Conservation (phyloP, 768 basidiomycete species). For the Gyrodon lividus region DNA sequence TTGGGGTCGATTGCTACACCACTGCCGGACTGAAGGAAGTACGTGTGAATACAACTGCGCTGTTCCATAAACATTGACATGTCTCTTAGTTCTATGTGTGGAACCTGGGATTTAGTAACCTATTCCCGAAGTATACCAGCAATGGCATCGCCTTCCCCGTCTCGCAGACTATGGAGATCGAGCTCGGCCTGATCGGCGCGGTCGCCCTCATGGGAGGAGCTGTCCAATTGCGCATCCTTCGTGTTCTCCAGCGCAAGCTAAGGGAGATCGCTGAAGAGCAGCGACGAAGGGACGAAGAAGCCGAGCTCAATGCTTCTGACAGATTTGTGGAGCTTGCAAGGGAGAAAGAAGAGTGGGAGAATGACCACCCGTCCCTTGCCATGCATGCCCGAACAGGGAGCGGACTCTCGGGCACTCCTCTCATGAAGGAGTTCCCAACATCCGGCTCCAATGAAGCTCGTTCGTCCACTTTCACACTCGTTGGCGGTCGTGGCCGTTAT, state of each 20-base stretch:
- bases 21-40: slow-evolving; percentile 93
- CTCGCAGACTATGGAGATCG: slow-evolving; percentile 89
- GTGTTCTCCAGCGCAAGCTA: slow-evolving; percentile 75
- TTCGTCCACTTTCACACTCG: slow-evolving; percentile 48
- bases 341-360: slow-evolving; percentile 87
- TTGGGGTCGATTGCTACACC: slow-evolving; percentile 93
- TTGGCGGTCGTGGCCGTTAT: slow-evolving; percentile 54
- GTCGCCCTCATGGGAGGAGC: slow-evolving; percentile 84
- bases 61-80: slow-evolving; percentile 11
- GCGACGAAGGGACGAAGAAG: slow-evolving; percentile 67
- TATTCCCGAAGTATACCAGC: slow-evolving; percentile 76
- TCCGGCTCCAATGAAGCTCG: slow-evolving; percentile 45
- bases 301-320: slow-evolving; percentile 71
- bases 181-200: slow-evolving; percentile 84
- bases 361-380: slow-evolving; percentile 65
- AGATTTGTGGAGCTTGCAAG: slow-evolving; percentile 60
- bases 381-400: slow-evolving; percentile 66
- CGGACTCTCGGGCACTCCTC: slow-evolving; percentile 57
- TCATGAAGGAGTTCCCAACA: slow-evolving; percentile 63
- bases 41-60: slow-evolving; percentile 14
- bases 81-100: slow-evolving; percentile 82
- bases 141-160: slow-evolving; percentile 77
- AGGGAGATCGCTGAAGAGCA: slow-evolving; percentile 78
- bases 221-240: slow-evolving; percentile 85
- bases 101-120: slow-evolving; percentile 81